Base-by-base conservation (phyloP, 768 basidiomycete genomes). In the Amanita rubescens region DNA sequence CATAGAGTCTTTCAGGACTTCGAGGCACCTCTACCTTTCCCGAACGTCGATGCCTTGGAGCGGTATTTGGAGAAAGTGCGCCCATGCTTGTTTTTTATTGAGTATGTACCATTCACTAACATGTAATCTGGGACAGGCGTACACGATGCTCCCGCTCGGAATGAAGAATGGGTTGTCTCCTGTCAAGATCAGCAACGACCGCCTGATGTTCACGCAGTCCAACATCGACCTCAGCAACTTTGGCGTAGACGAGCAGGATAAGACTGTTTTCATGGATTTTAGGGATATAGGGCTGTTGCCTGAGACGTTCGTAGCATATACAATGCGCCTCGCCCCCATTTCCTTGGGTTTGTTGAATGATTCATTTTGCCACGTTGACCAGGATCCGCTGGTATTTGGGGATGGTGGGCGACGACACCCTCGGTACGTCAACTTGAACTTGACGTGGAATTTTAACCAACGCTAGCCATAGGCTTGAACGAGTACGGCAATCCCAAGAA, bases 211-310 rank as follows among this genome's bases (percentile, higher is more conserved):
- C 61, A 63, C 51, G 38, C 67, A 68, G 59, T 59, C 66, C 56
- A 62, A 68, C 61, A 62, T 68, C 56, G 2, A 65, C 52, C 7
- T 14, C 33, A 52, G 55, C 57, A 67, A 65, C 56, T 68, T 68
- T 50, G 62, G 55, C 45, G 55, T 68, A 47, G 64, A 67, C 55
- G 49, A 60, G 33, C 11, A 59, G 25, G 62, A 62, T 44, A 61
- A 49, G 27, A 63, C 58, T 38, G 58, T 61, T 46, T 30, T 68
- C 34, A 47, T 68, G 45, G 60, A 68, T 51, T 68, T 68, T 49
- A 53, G 30, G 17, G 55, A 54, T 17, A 53, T 68, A 46, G 64
- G 59, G 41, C 25, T 61, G 58, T 53, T 68, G 55, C 66, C 67
- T 3, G 64, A 59, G 46, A 51, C 61, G 0, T 61, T 62, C 53